Evolutionary conservation across 371 early-diverging fungal genomes (phyloP).

Genomic region (Mortierella sp.): DNA sequence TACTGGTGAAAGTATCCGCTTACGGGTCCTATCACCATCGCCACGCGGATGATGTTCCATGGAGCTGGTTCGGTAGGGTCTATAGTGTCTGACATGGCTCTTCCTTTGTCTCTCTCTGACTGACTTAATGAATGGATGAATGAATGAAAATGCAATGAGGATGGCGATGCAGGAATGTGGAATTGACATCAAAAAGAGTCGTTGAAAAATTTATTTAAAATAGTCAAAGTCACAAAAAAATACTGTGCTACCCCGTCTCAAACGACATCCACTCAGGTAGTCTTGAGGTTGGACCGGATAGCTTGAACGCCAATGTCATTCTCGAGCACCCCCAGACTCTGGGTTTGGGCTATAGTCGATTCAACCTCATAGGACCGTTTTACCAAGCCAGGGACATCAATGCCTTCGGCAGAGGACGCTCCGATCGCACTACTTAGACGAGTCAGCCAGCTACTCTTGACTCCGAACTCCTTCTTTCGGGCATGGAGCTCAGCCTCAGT

Average conservation of each 20-base stretch:
- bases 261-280: constrained; percentile 4
- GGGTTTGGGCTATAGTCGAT: not conserved
- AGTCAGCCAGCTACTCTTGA: constrained; percentile 56
- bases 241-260: no score
- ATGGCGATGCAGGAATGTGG: not conserved
- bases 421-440: constrained; percentile 35
- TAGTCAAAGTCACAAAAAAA: not conserved
- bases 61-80: constrained; percentile 43
- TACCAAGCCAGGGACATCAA: constrained; percentile 6
- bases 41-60: constrained; percentile 48
- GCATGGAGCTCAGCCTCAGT: constrained; percentile 46
- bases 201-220: not conserved
- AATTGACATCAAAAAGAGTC: not conserved
- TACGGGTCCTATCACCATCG: constrained; percentile 58
- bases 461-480: constrained; percentile 49
- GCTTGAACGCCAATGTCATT: constrained; percentile 39
- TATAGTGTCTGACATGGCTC: constrained; percentile 19
- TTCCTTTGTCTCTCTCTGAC: not conserved
- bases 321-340: constrained; percentile 7
- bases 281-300: constrained; percentile 46
- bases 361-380: constrained; percentile 8
- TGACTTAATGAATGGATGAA: not conserved
- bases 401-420: constrained; percentile 4
- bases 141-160: not conserved
- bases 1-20: constrained; percentile 58